A percentile compares a stretch with the other conserved stretches of the same genome.
phyloP scores from a whole-genome alignment of 345 rosid genomes.

The Arabidopsis arenosa region DNA sequence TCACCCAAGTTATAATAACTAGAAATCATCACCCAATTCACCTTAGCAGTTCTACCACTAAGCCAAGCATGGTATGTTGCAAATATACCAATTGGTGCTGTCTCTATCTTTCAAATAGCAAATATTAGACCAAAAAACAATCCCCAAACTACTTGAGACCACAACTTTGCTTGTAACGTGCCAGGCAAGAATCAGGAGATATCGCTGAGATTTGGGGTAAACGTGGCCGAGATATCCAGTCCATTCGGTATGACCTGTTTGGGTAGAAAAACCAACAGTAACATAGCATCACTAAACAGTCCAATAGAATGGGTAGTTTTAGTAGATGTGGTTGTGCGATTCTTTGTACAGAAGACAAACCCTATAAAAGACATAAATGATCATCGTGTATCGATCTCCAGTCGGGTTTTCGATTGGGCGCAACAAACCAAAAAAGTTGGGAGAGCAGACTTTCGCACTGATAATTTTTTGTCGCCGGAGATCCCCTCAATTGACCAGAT shows the following conservation, averaged over 20 bases:
- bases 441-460: no score
- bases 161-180: background rate
- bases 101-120: background rate
- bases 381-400: no score
- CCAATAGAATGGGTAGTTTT: background rate
- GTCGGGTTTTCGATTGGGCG: no score
- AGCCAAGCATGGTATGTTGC: conserved; percentile 15
- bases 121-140: background rate
- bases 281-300: background rate
- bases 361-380: no score
- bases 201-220: background rate
- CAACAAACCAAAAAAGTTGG: no score
- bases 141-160: background rate
- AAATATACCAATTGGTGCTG: background rate
- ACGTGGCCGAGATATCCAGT: background rate
- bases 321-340: background rate
- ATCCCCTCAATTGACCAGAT: no score
- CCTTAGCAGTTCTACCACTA: background rate
- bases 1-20: background rate
- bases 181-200: background rate
- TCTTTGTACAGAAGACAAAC: no score
- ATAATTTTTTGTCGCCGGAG: no score
- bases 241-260: background rate
- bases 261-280: background rate
- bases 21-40: background rate